Conservation (phyloP, 345 rosid species). For the Sapria himalayana region DNA sequence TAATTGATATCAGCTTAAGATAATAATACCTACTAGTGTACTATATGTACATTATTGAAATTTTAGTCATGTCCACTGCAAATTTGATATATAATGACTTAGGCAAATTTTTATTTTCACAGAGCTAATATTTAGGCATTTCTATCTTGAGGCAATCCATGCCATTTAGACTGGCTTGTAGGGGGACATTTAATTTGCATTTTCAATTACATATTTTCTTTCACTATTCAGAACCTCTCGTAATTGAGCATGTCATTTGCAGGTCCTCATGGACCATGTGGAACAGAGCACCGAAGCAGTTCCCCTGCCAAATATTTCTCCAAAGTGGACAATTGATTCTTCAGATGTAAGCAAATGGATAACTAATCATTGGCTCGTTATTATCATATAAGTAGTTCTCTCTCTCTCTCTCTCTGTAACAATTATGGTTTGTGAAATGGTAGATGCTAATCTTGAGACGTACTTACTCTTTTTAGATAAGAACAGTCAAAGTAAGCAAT, state of each 20-base stretch:
- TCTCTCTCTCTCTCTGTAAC: not conserved
- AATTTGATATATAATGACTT: no score
- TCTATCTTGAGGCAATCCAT: no score
- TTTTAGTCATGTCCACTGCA: no score
- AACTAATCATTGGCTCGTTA: not conserved
- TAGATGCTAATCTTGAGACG: conserved; percentile 2
- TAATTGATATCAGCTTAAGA: no score
- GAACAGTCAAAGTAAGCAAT: conserved; percentile 28
- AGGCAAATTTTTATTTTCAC: no score
- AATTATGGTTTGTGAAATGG: not conserved
- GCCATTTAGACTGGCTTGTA: no score
- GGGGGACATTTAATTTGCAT: no score
- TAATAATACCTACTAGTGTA: no score
- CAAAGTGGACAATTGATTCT: conserved; percentile 12
- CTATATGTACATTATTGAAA: no score
- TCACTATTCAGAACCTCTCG: no score
- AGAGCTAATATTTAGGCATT: no score
- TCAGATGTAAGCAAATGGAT: conserved; percentile 14
- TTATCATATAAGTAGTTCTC: not conserved
- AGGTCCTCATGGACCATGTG: conserved; percentile 8
- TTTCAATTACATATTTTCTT: no score
- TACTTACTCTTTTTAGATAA: conserved; percentile 13
- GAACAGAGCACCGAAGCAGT: conserved; percentile 7
- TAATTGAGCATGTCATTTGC: conserved; percentile 7
- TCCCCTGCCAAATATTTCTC: conserved; percentile 8